Base-by-base conservation (phyloP, 805 yeast genomes). In the Candida vartiovaarae region DNA sequence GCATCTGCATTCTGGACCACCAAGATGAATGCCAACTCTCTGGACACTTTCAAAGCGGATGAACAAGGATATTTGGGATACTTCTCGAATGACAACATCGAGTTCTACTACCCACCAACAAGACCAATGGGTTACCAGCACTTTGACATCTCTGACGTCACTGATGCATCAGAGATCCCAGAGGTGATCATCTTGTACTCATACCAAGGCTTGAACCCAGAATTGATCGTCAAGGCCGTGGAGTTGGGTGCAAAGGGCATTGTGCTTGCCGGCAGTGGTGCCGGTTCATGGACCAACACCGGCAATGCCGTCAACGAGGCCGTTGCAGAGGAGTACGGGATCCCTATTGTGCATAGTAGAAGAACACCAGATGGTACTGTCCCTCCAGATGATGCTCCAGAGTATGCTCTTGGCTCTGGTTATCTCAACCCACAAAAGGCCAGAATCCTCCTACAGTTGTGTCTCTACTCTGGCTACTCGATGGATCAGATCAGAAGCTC, bases 11-110 rank as follows among this genome's bases (percentile, higher is more conserved):
- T 75, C 61, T 80, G 78, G 55, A 75, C 78, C 44, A 80, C 84
- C 39, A 81, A 81, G 61, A 71, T 80, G 15, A 80, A 80, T 52
- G 84, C 86, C 32, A 81, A 81, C 57, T 70, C 83, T 6, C 61
- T 80, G 45, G 85, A 81, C 53, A 79, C 87, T 2, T 81, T 81
- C 66, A 78, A 76, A 56, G 68, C 74, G n/a, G 72, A 70, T 32
- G 82, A 83, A 52, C 83, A 78, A 57, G 87, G 87, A 5, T 80
- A 76, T 55, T 61, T 81, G 52, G 88, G 88, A 5, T 77, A 77
- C 50, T 80, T 81, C 57, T 80, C 79, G 31, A 78, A 80, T 55
- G 76, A 80, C 48, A 78, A 76, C 54, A 71, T 80, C 24, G 79
- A 78, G 53, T 81, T 71, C 55, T 79, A 75, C 53, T 80, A 71